Conservation (phyloP, 2,329 filamentous ascomycete genomes). For the Epichloe amarillans region DNA sequence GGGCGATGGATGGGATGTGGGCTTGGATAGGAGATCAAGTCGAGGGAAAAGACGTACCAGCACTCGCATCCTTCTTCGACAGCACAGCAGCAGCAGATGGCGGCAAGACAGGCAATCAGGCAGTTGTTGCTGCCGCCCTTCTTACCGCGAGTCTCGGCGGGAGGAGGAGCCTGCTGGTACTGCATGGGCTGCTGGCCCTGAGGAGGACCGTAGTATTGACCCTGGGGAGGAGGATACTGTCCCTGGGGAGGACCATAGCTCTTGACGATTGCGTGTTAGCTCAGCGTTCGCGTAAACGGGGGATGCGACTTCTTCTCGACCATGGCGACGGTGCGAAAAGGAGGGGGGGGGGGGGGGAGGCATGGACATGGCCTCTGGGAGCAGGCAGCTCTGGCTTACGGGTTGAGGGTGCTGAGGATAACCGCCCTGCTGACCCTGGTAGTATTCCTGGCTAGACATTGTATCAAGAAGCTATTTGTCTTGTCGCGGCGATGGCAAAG, state of each 20-base stretch:
- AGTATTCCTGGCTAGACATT: conserved; percentile 31
- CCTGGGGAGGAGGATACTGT: conserved; percentile 20
- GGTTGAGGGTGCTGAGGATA: conserved; percentile 28
- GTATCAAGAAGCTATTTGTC: background rate
- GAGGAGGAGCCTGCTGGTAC: conserved; percentile 27
- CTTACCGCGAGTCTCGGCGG: conserved; percentile 15
- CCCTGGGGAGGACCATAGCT: conserved; percentile 20
- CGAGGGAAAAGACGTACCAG: conserved; percentile 22
- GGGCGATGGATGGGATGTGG: no score
- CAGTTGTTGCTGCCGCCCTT: conserved; percentile 27
- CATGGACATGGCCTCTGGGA: background rate
- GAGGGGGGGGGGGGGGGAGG: no score
- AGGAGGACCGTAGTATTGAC: conserved; percentile 18
- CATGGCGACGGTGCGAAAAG: background rate
- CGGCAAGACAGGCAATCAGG: conserved; percentile 32
- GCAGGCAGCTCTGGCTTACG: conserved; percentile 16
- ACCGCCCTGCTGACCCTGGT: conserved; percentile 20
- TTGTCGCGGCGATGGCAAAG: background rate
- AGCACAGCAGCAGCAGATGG: conserved; percentile 37
- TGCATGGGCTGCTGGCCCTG: conserved; percentile 29
- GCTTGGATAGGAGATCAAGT: no score
- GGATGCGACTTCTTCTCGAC: background rate
- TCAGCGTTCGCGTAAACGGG: background rate
- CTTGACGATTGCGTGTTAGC: conserved; percentile 6
- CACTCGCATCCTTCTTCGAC: conserved; percentile 37